A percentile compares a stretch with the other conserved stretches of the same genome.
Evolutionary conservation across 345 rosid species (phyloP).

Genomic region (Salix brachista): DNA sequence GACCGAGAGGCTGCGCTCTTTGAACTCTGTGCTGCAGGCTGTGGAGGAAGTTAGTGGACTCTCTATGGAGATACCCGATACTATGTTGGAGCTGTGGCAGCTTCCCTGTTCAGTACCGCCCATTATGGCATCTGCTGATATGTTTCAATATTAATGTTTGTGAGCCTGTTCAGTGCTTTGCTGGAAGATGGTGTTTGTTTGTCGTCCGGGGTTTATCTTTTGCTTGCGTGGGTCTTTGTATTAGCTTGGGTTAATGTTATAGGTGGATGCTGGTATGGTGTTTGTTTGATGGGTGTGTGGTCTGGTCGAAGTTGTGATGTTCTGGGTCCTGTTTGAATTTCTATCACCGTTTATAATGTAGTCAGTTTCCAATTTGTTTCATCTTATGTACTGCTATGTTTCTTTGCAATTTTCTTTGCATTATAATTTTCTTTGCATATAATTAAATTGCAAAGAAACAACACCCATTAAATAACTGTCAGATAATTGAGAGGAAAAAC

Average conservation of each 20-base stretch:
- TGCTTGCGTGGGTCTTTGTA: background rate
- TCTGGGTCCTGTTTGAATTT: no score
- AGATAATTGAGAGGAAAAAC: no score
- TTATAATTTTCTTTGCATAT: no score
- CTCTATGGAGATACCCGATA: constrained; percentile 53
- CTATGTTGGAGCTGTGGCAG: constrained; percentile 59
- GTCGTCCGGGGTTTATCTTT: background rate
- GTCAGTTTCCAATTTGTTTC: background rate
- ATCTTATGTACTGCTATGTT: background rate
- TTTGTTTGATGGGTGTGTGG: background rate
- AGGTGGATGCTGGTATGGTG: background rate
- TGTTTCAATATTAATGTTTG: constrained; percentile 21
- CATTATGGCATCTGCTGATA: constrained; percentile 46
- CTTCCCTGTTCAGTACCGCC: constrained; percentile 52
- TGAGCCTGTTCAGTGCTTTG: background rate
- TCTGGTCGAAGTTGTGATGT: background rate
- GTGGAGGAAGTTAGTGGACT: constrained; percentile 58
- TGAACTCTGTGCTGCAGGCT: constrained; percentile 53
- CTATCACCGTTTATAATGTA: background rate
- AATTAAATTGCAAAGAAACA: no score
- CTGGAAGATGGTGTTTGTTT: background rate
- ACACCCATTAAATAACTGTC: no score
- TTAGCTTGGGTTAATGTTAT: no score
- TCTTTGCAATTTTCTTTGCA: background rate
- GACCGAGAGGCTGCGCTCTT: constrained; percentile 54